Conservation (phyloP, 495 filamentous ascomycete species). For the Aspergillus sclerotiicarbonarius region DNA sequence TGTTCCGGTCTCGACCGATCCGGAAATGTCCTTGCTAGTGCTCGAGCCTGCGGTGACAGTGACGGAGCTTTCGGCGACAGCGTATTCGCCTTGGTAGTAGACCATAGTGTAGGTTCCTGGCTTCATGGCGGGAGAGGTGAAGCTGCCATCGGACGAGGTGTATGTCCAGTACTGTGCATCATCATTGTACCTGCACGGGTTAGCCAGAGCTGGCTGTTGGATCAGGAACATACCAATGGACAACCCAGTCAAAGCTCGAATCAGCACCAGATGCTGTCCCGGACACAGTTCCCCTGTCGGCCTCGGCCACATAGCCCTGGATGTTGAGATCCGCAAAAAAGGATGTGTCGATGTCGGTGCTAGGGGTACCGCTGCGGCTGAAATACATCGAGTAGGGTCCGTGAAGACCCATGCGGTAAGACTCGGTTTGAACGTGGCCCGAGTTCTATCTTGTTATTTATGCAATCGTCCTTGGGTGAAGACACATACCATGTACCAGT, state of each 20-base stretch:
- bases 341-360: slow-evolving; percentile 50
- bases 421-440: slow-evolving; percentile 55
- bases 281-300: slow-evolving; percentile 55
- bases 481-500: slow-evolving; percentile 61
- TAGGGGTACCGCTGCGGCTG: slow-evolving; percentile 55
- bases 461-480: not conserved
- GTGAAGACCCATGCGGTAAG: slow-evolving; percentile 62
- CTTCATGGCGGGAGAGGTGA: slow-evolving; percentile 66
- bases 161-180: slow-evolving; percentile 65
- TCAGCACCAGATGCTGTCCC: slow-evolving; percentile 56
- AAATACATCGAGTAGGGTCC: slow-evolving; percentile 64
- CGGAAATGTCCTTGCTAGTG: slow-evolving; percentile 52
- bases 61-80: slow-evolving; percentile 52
- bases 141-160: slow-evolving; percentile 49
- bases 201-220: not conserved
- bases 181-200: slow-evolving; percentile 44
- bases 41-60: slow-evolving; percentile 54
- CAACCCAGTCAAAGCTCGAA: slow-evolving; percentile 49
- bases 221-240: slow-evolving; percentile 50
- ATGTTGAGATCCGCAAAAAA: slow-evolving; percentile 59
- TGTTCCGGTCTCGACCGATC: slow-evolving; percentile 39
- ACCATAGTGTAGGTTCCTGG: slow-evolving; percentile 66
- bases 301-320: slow-evolving; percentile 54
- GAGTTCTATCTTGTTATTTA: slow-evolving; percentile 18
- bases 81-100: slow-evolving; percentile 63